phyloP scores from a whole-genome alignment of 768 basidiomycete species.

The Naganishia friedmannii region DNA sequence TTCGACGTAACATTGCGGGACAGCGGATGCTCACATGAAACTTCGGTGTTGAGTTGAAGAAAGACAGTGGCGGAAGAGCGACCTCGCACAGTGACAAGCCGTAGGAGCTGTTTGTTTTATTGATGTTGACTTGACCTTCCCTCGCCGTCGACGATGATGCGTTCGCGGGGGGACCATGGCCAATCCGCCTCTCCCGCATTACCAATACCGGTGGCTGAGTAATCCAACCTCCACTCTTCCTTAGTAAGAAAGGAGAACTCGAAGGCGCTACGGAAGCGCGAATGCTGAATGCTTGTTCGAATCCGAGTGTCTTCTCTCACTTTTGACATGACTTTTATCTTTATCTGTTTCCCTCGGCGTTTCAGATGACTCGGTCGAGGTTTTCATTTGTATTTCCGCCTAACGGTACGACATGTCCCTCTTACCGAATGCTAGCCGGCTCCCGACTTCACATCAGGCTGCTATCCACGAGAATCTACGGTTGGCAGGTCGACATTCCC shows the following conservation, averaged over 20 bases:
- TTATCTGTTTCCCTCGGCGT: neutral
- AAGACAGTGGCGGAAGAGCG: constrained; percentile 18
- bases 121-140: constrained; percentile 20
- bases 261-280: neutral
- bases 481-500: too few relatives aligned
- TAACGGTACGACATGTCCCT: too few relatives aligned
- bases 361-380: too few relatives aligned
- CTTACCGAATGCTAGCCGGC: too few relatives aligned
- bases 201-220: constrained; percentile 23
- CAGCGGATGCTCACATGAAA: constrained; percentile 8
- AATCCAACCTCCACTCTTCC: constrained; percentile 14
- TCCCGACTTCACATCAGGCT: too few relatives aligned
- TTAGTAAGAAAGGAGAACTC: neutral
- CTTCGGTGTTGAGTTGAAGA: constrained; percentile 22
- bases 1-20: neutral
- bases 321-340: neutral
- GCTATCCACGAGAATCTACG: too few relatives aligned
- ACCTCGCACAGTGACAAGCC: neutral
- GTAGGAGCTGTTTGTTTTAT: constrained; percentile 7
- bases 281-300: neutral
- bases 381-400: too few relatives aligned
- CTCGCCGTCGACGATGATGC: constrained; percentile 2
- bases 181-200: constrained; percentile 21
- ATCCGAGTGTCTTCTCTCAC: neutral
- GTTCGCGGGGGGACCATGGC: neutral